Conservation (phyloP, 2,329 filamentous ascomycete genomes). For the Pseudogymnoascus sp. region DNA sequence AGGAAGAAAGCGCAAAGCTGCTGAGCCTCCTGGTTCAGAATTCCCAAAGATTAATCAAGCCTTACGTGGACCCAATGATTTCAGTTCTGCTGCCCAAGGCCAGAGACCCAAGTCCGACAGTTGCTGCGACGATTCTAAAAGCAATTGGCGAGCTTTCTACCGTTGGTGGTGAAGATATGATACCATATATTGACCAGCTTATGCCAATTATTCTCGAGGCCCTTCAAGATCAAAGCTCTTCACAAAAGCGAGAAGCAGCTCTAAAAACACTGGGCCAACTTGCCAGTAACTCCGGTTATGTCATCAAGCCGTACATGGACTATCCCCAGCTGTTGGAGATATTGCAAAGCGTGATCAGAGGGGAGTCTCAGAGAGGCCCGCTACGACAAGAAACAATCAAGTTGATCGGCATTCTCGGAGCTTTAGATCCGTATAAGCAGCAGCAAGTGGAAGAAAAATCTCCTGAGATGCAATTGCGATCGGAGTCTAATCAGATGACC, state of each 20-base stretch:
- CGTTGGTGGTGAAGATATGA: conserved; percentile 90
- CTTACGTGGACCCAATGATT: conserved; percentile 95
- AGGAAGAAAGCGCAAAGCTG: conserved; percentile 90
- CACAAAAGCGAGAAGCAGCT: conserved; percentile 82
- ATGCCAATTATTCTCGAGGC: conserved; percentile 95
- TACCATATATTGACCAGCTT: conserved; percentile 77
- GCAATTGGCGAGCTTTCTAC: conserved; percentile 90
- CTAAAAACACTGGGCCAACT: conserved; percentile 84
- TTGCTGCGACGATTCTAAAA: conserved; percentile 89
- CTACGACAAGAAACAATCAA: conserved; percentile 93
- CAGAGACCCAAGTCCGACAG: conserved; percentile 71
- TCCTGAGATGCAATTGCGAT: conserved; percentile 65
- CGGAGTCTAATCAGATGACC: conserved; percentile 60
- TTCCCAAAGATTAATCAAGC: conserved; percentile 85
- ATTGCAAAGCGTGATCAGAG: conserved; percentile 86
- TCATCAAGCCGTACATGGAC: conserved; percentile 90
- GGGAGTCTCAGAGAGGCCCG: conserved; percentile 72
- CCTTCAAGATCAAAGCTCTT: conserved; percentile 86
- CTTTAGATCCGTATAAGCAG: conserved; percentile 91
- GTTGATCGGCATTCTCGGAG: conserved; percentile 87
- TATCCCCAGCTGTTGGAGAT: conserved; percentile 91
- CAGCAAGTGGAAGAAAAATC: conserved; percentile 87
- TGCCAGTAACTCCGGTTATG: conserved; percentile 93
- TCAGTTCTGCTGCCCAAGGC: conserved; percentile 90
- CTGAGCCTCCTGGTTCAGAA: conserved; percentile 89